A percentile compares a stretch with the other conserved stretches of the same genome.
Conservation (phyloP, 306 rosid genomes). For the Psophocarpus tetragonolobus region DNA sequence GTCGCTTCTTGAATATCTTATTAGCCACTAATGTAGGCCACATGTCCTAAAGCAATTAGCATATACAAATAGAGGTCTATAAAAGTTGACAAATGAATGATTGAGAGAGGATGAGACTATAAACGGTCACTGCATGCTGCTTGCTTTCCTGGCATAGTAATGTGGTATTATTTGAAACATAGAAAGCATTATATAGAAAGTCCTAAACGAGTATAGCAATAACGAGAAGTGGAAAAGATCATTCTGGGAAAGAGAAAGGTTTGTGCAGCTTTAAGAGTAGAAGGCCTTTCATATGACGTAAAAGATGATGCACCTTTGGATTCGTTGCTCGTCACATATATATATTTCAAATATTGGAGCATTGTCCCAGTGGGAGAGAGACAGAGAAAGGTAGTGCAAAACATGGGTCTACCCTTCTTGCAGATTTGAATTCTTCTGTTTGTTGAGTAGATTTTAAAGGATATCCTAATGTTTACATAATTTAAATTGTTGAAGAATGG, state of each 20-base stretch:
- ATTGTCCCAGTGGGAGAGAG: slow-evolving; percentile 34
- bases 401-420: slow-evolving; percentile 47
- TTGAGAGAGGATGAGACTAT: not conserved
- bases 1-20: slow-evolving; percentile 68
- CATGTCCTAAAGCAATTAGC: slow-evolving; percentile 50
- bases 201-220: slow-evolving; percentile 14
- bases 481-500: slow-evolving; percentile 30
- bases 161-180: not conserved
- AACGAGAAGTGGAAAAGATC: slow-evolving; percentile 31
- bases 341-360: slow-evolving; percentile 14
- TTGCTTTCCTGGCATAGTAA: slow-evolving; percentile 37
- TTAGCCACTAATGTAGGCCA: slow-evolving; percentile 88
- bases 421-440: slow-evolving; percentile 46
- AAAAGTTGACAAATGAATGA: not conserved
- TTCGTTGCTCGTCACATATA: not conserved
- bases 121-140: slow-evolving; percentile 43
- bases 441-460: slow-evolving; percentile 36
- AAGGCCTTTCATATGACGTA: slow-evolving; percentile 41
- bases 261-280: slow-evolving; percentile 34
- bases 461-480: slow-evolving; percentile 19
- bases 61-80: not conserved
- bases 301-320: slow-evolving; percentile 34
- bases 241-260: slow-evolving; percentile 36
- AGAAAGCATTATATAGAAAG: slow-evolving; percentile 40
- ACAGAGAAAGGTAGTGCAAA: slow-evolving; percentile 30